Evolutionary conservation across 2,329 filamentous ascomycete genomes (phyloP).

Genomic region (Pestalotiopsis sp.): DNA sequence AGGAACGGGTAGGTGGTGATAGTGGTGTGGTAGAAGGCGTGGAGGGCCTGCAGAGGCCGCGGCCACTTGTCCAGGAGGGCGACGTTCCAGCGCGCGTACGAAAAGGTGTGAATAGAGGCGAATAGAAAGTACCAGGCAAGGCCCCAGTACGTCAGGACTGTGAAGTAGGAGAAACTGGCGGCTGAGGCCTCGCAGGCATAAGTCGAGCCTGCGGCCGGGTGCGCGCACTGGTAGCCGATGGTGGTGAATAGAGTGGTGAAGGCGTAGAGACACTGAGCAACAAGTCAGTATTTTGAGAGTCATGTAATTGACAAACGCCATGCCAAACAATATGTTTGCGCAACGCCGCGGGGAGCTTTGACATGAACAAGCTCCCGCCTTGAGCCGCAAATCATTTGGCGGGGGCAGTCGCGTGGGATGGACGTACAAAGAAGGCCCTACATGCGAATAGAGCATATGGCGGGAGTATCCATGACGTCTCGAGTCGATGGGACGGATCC

Average conservation of each 20-base stretch:
- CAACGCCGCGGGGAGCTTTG: too few species aligned
- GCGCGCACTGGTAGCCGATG: constrained; percentile 66
- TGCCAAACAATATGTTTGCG: too few species aligned
- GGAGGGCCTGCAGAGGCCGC: constrained; percentile 63
- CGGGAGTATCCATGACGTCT: constrained; percentile 79
- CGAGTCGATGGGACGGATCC: constrained; percentile 67
- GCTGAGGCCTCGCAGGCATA: constrained; percentile 46
- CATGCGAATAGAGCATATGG: constrained; percentile 62
- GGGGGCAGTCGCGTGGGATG: not conserved
- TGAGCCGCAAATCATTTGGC: not conserved
- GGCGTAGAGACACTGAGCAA: constrained; percentile 57
- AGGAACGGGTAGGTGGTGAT: constrained; percentile 66
- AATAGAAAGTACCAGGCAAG: constrained; percentile 77
- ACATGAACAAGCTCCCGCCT: not conserved
- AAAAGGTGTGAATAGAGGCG: constrained; percentile 67
- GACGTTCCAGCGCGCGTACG: constrained; percentile 58
- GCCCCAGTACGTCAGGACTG: constrained; percentile 80
- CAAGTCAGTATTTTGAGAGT: too few species aligned
- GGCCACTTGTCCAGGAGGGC: constrained; percentile 63
- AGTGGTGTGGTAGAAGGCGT: constrained; percentile 65
- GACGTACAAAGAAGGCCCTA: constrained; percentile 56
- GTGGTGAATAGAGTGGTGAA: constrained; percentile 71
- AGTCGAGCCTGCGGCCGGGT: constrained; percentile 34
- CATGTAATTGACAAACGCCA: too few species aligned
- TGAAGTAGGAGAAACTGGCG: constrained; percentile 78